Percentiles rank a stretch among this genome's conserved stretches.
These are phyloP conservation scores for Oidiodendron maius DNA, from an alignment of 495 filamentous ascomycete genomes.

Conservation along the genomic window DNA sequence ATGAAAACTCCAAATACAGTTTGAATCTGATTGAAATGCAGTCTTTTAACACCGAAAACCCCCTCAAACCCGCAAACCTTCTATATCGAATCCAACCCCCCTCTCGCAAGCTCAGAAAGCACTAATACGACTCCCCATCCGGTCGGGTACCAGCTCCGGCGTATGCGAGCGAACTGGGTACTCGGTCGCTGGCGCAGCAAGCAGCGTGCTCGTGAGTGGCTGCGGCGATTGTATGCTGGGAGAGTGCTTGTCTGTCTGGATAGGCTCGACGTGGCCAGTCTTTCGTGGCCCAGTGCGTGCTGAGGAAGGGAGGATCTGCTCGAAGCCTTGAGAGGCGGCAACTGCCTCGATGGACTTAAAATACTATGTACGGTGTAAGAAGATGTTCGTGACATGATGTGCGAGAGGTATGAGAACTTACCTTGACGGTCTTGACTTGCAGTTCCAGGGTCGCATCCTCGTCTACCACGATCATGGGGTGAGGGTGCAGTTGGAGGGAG, in stretches of 20 bases:
- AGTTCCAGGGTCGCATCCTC: slow-evolving; percentile 81
- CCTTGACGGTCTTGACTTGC: slow-evolving; percentile 81
- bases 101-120: slow-evolving; percentile 10
- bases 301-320: slow-evolving; percentile 50
- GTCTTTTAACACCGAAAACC: too few species aligned
- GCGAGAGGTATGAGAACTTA: slow-evolving; percentile 19
- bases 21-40: too few species aligned
- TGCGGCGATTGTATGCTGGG: slow-evolving; percentile 36
- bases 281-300: slow-evolving; percentile 28
- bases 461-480: slow-evolving; percentile 77
- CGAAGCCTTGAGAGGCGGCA: slow-evolving; percentile 48
- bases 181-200: slow-evolving; percentile 40
- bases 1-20: too few species aligned
- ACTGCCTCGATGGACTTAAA: slow-evolving; percentile 64
- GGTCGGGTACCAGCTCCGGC: slow-evolving; percentile 56
- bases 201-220: slow-evolving; percentile 32
- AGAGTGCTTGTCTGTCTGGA: slow-evolving; percentile 27
- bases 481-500: slow-evolving; percentile 70
- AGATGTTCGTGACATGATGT: not conserved
- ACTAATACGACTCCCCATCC: slow-evolving; percentile 45
- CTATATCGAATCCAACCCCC: not conserved
- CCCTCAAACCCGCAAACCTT: not conserved
- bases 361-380: slow-evolving; percentile 35
- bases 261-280: slow-evolving; percentile 7
- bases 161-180: slow-evolving; percentile 42